Conservation (phyloP, 768 basidiomycete species). For the Kwoniella europaea region DNA sequence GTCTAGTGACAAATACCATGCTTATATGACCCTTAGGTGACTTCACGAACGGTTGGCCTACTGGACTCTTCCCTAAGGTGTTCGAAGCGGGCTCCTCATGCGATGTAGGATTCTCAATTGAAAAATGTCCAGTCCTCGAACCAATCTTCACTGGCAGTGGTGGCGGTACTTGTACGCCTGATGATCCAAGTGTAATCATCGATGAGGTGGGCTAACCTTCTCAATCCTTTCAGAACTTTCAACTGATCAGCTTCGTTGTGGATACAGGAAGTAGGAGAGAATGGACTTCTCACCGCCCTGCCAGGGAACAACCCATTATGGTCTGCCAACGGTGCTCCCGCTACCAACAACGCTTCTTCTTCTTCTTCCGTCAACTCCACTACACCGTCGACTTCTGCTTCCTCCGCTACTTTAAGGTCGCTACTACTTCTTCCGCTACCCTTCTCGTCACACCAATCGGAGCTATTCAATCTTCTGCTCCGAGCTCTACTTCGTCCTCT, state of each 20-base stretch:
- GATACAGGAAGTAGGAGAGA: conserved; percentile 11
- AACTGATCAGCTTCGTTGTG: not conserved
- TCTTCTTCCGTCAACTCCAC: conserved; percentile 6
- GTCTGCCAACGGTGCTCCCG: conserved; percentile 17
- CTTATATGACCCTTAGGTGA: conserved; percentile 17
- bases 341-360: conserved; percentile 1
- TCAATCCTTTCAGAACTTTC: not conserved
- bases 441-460: not conserved
- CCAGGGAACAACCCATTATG: conserved; percentile 24
- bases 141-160: conserved; percentile 13
- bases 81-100: conserved; percentile 30
- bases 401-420: not conserved
- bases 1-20: not conserved
- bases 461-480: not conserved
- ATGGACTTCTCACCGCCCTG: conserved; percentile 6
- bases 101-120: conserved; percentile 30
- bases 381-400: not conserved
- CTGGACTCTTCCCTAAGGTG: conserved; percentile 31
- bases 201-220: conserved; percentile 34
- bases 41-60: conserved; percentile 47
- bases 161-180: conserved; percentile 23
- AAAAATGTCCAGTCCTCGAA: conserved; percentile 32
- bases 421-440: conserved; percentile 1
- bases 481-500: not conserved
- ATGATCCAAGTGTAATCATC: conserved; percentile 29